phyloP scores from a whole-genome alignment of 768 basidiomycete species.

The Boletus subparvulus region DNA sequence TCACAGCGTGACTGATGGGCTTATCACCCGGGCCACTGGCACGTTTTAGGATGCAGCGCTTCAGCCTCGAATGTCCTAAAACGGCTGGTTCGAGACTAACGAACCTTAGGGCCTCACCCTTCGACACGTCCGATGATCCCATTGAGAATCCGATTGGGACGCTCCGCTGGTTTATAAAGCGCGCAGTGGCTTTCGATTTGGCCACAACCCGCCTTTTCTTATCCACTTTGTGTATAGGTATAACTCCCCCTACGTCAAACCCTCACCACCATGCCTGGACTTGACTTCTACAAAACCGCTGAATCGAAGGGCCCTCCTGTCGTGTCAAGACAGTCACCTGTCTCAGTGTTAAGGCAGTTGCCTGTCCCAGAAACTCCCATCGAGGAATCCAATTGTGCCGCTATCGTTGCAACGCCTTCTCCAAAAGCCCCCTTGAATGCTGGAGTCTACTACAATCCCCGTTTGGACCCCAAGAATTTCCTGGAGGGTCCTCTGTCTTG shows the following conservation, averaged over 20 bases:
- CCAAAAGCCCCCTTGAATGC: conserved; percentile 13
- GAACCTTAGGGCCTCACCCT: conserved; percentile 16
- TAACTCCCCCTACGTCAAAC: conserved; percentile 4
- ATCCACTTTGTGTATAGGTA: conserved; percentile 25
- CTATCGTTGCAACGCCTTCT: conserved; percentile 1
- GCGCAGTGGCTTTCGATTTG: neutral
- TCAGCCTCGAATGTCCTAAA: too few species aligned
- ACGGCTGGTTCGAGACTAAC: too few species aligned
- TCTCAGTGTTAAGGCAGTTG: too few species aligned
- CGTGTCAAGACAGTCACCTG: too few species aligned
- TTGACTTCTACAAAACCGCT: conserved; percentile 30
- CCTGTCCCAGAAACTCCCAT: conserved; percentile 4
- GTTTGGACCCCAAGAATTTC: conserved; percentile 67
- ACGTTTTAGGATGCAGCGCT: too few species aligned
- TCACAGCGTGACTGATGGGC: too few species aligned
- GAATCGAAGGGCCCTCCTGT: neutral
- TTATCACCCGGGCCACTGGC: too few species aligned
- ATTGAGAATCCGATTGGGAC: conserved; percentile 13
- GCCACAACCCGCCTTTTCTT: neutral
- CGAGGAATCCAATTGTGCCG: neutral
- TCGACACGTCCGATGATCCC: conserved; percentile 12
- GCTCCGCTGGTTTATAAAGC: conserved; percentile 24
- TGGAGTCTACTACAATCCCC: conserved; percentile 59
- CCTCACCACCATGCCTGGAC: conserved; percentile 32
- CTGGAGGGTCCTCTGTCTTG: conserved; percentile 65